These are phyloP conservation scores for Tolypocladium tropicale DNA, from an alignment of 2,329 filamentous ascomycete species.

Conservation along the genomic window DNA sequence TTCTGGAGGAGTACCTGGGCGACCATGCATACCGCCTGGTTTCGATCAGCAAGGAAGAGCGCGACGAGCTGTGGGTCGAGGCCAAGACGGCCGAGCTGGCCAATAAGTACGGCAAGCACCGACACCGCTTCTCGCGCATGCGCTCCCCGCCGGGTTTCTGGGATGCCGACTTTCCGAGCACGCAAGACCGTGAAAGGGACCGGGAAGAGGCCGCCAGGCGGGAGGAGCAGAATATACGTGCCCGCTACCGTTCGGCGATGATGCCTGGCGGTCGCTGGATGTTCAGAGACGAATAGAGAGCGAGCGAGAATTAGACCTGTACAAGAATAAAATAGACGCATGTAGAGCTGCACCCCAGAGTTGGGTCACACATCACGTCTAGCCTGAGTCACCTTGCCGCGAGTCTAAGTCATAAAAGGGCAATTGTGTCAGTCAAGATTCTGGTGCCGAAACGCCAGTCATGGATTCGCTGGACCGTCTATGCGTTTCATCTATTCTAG, in stretches of 20 bases:
- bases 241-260: slow-evolving; percentile 75
- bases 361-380: too few species aligned
- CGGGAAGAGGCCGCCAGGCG: slow-evolving; percentile 52
- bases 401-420: too few species aligned
- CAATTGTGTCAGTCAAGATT: background rate
- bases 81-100: slow-evolving; percentile 66
- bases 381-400: too few species aligned
- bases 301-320: background rate
- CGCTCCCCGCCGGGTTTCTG: slow-evolving; percentile 80
- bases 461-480: background rate
- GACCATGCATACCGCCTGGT: slow-evolving; percentile 48
- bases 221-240: slow-evolving; percentile 55
- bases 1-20: slow-evolving; percentile 48
- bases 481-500: background rate
- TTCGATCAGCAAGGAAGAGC: slow-evolving; percentile 48
- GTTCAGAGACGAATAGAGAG: slow-evolving; percentile 63
- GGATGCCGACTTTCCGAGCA: slow-evolving; percentile 79
- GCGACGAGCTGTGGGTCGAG: slow-evolving; percentile 58
- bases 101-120: slow-evolving; percentile 66
- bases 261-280: slow-evolving; percentile 65
- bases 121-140: slow-evolving; percentile 60
- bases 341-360: too few species aligned
- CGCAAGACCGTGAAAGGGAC: slow-evolving; percentile 66
- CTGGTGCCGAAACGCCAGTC: background rate
- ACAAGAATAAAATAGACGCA: background rate